Base-by-base conservation (phyloP, 352 stramenopile genomes). In the Globisporangium spinosum region DNA sequence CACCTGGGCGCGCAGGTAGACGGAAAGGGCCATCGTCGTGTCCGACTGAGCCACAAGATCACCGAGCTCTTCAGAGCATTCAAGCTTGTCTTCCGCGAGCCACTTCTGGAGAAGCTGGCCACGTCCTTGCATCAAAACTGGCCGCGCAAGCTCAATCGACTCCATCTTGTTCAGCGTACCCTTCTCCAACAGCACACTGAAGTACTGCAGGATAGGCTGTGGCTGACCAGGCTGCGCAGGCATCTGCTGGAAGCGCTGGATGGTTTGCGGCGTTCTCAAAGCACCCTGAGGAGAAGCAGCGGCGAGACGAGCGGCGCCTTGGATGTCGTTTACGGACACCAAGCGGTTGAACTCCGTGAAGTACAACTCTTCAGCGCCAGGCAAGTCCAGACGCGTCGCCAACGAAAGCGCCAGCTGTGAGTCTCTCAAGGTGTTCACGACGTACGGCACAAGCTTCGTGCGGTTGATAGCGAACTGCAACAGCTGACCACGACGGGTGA, bases 111-210 rank as follows among this genome's bases (percentile, higher is more conserved):
- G 85, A 34, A 99, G 86, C 70, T 99, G 95, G 8, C 94, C 94
- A 63, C 97, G 93, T 65, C 97, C 95, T 83, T 99, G 98, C 80
- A 98, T 92, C 65, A 99, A 80, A 34, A 99, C 97, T 1, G 97
- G 97, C 32, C 97, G 97, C 54, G 97, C 97, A 17, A 99, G 87
- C 81, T 99, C 98, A 53, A 99, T 93, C 69, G 95, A 98, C 77
- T 99, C 98, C 79, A 99, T 96, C 78, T 98, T 97, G 86, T 99
- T 99, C 43, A 99, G 79, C 58, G 96, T 98, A 51, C 97, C 97
- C 79, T 94, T 98, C 83, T 99, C 97, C 63, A 99, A 85, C 54
- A 99, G 83, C 49, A 98, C 95, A 64, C 90, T 98, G 84, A 99
- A 99, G 84, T 99, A 99, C 77, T 99, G 96, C 69, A 99, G 90